phyloP scores from a whole-genome alignment of 1,284 basidiomycete species.

The Apiotrichum veenhuisii region DNA sequence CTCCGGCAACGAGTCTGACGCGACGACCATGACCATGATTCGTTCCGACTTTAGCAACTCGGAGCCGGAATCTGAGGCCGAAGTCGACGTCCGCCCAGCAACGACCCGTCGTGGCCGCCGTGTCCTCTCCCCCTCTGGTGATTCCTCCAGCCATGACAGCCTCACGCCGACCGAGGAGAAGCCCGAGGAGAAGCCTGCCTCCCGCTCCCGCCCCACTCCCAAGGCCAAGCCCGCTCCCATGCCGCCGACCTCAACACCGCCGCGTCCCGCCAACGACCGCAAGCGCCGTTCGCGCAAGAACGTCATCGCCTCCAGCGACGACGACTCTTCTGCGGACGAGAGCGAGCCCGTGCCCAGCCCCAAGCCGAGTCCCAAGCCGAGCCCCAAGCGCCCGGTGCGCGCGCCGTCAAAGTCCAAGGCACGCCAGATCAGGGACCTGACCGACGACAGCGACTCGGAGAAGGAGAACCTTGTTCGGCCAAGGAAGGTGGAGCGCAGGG shows the following conservation, averaged over 20 bases:
- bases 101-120: constrained; percentile 9
- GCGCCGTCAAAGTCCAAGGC: background rate
- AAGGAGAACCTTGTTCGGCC: constrained; percentile 7
- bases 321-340: constrained; percentile 7
- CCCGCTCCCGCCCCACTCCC: background rate
- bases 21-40: constrained; percentile 35
- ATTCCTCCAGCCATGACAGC: constrained; percentile 2
- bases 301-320: constrained; percentile 20
- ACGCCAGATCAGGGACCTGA: background rate
- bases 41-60: constrained; percentile 25
- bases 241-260: background rate
- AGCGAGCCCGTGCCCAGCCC: background rate
- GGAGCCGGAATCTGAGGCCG: constrained; percentile 14
- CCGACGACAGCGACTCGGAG: constrained; percentile 7
- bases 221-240: background rate
- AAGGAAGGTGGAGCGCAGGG: constrained; percentile 4
- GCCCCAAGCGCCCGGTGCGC: background rate
- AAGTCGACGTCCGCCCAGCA: constrained; percentile 8
- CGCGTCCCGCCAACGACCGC: constrained; percentile 2
- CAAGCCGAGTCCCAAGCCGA: constrained; percentile 2
- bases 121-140: constrained; percentile 11
- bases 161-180: background rate
- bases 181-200: background rate
- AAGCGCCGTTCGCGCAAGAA: constrained; percentile 20
- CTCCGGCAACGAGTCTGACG: constrained; percentile 32